phyloP scores from a whole-genome alignment of 2,329 filamentous ascomycete genomes.

The Alternaria infectoria region DNA sequence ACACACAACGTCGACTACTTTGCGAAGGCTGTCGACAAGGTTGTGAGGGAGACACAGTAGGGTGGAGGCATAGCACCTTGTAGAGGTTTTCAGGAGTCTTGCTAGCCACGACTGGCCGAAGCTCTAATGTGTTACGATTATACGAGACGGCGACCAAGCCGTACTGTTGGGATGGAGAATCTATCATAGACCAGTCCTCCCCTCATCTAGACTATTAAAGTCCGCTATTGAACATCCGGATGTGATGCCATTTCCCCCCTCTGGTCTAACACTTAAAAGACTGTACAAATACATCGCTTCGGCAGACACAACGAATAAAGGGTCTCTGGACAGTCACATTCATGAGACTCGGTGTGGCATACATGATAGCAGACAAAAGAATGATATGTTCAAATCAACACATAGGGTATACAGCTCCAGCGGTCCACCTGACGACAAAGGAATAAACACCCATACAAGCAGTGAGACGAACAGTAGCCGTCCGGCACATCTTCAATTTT shows the following conservation, averaged over 20 bases:
- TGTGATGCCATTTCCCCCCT: background rate
- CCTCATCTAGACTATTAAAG: background rate
- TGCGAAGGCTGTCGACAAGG: conserved; percentile 84
- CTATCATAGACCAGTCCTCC: background rate
- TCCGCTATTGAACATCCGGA: background rate
- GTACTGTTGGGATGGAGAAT: background rate
- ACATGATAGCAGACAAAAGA: background rate
- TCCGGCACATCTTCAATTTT: background rate
- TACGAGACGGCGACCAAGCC: background rate
- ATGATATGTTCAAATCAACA: background rate
- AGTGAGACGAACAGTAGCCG: too few relatives aligned
- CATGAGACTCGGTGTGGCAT: background rate
- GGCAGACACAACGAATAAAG: background rate
- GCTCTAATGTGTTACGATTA: background rate
- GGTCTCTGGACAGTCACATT: background rate
- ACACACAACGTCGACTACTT: conserved; percentile 92
- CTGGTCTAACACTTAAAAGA: background rate
- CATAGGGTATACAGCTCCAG: background rate
- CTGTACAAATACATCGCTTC: background rate
- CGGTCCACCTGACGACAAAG: background rate
- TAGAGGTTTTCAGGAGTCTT: background rate
- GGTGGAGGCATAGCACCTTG: background rate
- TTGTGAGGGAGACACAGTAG: conserved; percentile 66
- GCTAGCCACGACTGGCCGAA: background rate
- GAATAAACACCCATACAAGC: background rate